These are phyloP conservation scores for Zygoascus sp. DNA, from an alignment of 1,139 yeast genomes.

Conservation along the genomic window DNA sequence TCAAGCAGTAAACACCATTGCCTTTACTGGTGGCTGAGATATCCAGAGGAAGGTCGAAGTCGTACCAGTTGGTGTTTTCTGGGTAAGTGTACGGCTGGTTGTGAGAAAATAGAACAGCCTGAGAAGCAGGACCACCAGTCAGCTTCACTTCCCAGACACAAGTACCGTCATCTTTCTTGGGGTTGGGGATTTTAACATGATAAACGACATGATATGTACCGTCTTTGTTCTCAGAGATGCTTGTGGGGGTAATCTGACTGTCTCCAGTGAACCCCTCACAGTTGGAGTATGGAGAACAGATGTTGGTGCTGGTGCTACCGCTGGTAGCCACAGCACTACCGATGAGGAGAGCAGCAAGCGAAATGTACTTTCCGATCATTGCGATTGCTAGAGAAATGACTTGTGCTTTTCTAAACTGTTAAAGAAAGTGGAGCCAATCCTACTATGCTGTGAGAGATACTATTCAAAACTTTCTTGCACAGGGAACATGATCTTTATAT, in stretches of 20 bases:
- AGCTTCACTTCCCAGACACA: conserved; percentile 3
- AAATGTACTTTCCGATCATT: too few species aligned
- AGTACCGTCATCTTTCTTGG: neutral
- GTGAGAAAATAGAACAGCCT: neutral
- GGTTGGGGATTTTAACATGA: conserved; percentile 1
- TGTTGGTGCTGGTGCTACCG: conserved; percentile 1
- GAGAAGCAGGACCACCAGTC: neutral
- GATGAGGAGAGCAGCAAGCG: too few species aligned
- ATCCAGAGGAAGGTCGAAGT: conserved; percentile 2
- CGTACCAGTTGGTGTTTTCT: neutral
- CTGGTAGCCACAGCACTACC: neutral
- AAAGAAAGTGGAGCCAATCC: too few species aligned
- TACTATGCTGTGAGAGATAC: too few species aligned
- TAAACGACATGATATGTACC: neutral
- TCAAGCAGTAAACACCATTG: conserved; percentile 4
- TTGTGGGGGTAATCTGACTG: neutral
- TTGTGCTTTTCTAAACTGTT: too few species aligned
- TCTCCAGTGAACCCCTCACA: conserved; percentile 8
- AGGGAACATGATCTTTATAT: too few species aligned
- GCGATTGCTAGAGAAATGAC: too few species aligned
- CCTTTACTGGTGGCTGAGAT: conserved; percentile 5
- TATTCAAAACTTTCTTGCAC: too few species aligned
- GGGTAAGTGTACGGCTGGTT: neutral
- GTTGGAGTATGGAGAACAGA: conserved; percentile 9
- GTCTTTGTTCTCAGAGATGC: neutral